Conservation (phyloP, 495 filamentous ascomycete species). For the Cercophora scortea region DNA sequence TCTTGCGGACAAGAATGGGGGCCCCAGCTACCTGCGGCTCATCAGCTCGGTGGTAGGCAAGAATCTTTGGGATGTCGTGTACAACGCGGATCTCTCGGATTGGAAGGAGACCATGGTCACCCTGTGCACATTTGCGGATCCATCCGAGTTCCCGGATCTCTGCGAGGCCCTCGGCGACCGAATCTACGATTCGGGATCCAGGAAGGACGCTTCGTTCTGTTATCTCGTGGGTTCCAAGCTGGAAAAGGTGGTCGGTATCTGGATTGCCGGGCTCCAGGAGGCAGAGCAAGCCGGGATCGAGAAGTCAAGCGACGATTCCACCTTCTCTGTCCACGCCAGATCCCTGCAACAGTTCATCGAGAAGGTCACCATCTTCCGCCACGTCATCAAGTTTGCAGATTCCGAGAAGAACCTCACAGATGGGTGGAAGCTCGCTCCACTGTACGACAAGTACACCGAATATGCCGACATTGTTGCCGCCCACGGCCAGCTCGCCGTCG, state of each 20-base stretch:
- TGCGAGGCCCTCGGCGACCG: slow-evolving; percentile 93
- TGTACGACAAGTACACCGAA: slow-evolving; percentile 95
- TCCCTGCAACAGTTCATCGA: slow-evolving; percentile 90
- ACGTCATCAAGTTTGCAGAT: slow-evolving; percentile 88
- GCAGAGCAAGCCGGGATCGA: slow-evolving; percentile 67
- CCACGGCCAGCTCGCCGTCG: slow-evolving; percentile 77
- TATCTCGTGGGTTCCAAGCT: slow-evolving; percentile 92
- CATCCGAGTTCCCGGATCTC: slow-evolving; percentile 88
- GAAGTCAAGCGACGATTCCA: slow-evolving; percentile 58
- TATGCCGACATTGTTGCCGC: slow-evolving; percentile 93
- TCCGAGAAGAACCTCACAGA: slow-evolving; percentile 57
- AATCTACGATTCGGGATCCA: slow-evolving; percentile 63
- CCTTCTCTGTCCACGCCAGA: slow-evolving; percentile 85
- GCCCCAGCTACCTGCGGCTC: slow-evolving; percentile 86
- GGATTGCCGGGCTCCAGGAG: slow-evolving; percentile 82
- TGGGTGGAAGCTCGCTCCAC: slow-evolving; percentile 78
- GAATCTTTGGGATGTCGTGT: slow-evolving; percentile 96
- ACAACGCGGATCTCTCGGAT: slow-evolving; percentile 84
- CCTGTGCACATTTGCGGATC: slow-evolving; percentile 88
- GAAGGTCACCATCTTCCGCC: slow-evolving; percentile 95
- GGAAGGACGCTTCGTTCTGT: slow-evolving; percentile 92
- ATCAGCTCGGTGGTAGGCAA: slow-evolving; percentile 89
- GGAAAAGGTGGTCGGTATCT: slow-evolving; percentile 92
- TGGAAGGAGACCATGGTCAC: slow-evolving; percentile 98
- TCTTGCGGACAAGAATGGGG: slow-evolving; percentile 69